A percentile compares a stretch with the other conserved stretches of the same genome.
Conservation (phyloP, 192 early-diverging fungal species). For the Chytriomyces confervae region DNA sequence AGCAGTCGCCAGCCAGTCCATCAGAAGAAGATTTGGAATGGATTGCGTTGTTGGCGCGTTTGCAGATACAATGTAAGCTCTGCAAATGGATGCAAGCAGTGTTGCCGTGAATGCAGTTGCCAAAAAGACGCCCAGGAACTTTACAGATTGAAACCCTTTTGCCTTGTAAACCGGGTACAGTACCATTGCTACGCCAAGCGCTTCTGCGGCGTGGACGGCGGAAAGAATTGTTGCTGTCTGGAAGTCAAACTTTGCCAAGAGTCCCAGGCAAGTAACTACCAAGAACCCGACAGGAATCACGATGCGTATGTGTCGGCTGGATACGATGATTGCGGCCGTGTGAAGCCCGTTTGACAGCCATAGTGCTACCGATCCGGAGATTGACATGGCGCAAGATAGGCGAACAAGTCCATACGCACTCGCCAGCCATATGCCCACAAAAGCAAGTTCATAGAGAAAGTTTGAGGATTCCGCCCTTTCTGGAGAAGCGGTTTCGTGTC, state of each 20-base stretch:
- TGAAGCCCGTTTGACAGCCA: conserved; percentile 26
- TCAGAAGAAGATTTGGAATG: conserved; percentile 3
- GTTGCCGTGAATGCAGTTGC: neutral
- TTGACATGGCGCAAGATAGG: conserved; percentile 7
- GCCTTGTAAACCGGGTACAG: neutral
- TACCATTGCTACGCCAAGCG: neutral
- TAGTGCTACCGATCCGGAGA: neutral
- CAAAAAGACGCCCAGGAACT: neutral
- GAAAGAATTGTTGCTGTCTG: conserved; percentile 6
- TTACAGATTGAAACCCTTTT: neutral
- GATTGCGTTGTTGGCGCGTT: neutral
- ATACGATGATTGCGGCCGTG: neutral
- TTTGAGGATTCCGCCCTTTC: too few species aligned
- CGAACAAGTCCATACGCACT: neutral
- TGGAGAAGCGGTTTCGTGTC: too few species aligned
- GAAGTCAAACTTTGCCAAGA: neutral
- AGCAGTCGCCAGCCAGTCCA: conserved; percentile 21
- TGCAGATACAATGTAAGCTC: neutral
- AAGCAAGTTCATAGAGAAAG: too few species aligned
- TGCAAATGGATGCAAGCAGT: neutral
- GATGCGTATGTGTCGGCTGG: neutral
- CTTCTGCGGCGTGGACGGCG: neutral
- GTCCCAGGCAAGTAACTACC: neutral
- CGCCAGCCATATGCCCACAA: too few species aligned
- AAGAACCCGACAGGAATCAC: conserved; percentile 16